Percentiles rank a stretch among this genome's conserved stretches.
These are phyloP conservation scores for Tritrichomonas foetus DNA, from an alignment of 208 protist species.

Conservation along the genomic window DNA sequence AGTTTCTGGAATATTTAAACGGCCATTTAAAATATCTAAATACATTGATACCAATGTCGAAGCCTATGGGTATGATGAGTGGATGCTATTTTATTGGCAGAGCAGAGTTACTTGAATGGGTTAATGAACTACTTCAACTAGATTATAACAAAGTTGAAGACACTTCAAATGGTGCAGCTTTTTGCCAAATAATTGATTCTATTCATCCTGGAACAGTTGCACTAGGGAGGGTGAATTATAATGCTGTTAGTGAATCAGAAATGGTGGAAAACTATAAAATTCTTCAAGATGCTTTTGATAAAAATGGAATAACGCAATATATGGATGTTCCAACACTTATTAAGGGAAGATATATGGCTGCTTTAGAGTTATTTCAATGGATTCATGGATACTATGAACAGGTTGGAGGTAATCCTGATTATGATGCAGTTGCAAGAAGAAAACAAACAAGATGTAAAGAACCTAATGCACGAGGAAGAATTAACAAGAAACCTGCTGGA, in stretches of 20 bases:
- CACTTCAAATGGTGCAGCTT: background rate
- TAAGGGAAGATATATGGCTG: background rate
- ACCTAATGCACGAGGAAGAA: background rate
- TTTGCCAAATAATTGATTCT: constrained; percentile 38
- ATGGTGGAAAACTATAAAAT: constrained; percentile 30
- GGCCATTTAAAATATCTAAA: no score
- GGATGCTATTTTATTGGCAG: background rate
- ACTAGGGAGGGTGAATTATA: background rate
- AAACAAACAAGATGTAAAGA: background rate
- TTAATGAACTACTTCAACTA: background rate
- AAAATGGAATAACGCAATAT: background rate
- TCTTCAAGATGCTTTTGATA: constrained; percentile 23
- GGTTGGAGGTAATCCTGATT: background rate
- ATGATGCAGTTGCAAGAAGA: background rate
- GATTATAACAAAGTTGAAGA: constrained; percentile 23
- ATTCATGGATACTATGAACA: background rate
- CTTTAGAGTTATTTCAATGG: constrained; percentile 2
- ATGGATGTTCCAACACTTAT: background rate
- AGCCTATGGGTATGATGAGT: background rate
- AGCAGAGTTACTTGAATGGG: background rate
- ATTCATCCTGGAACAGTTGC: background rate
- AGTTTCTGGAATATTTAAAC: no score
- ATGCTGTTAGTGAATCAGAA: background rate
- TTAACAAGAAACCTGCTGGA: background rate
- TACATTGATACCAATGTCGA: no score